Conservation (phyloP, 371 early-diverging fungal species). For the Mortierella sp. region DNA sequence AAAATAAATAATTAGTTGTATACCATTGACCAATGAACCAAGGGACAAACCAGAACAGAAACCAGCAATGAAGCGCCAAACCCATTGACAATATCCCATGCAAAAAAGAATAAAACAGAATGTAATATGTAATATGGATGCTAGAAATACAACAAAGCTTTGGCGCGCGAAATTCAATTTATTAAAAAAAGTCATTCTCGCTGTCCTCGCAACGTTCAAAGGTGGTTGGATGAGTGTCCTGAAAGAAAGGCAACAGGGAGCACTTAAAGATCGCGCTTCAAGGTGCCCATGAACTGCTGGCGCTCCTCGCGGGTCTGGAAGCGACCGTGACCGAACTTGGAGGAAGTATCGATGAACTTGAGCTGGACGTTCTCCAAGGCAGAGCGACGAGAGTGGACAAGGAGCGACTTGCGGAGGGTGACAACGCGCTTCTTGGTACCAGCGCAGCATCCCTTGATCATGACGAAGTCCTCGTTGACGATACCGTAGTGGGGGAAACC, state of each 20-base stretch:
- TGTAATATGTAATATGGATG: neutral
- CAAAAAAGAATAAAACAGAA: neutral
- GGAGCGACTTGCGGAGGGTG: constrained; percentile 98
- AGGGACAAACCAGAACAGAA: too few species aligned
- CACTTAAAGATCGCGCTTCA: constrained; percentile 85
- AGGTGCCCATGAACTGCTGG: constrained; percentile 95
- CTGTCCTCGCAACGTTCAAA: constrained; percentile 31
- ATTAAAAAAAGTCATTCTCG: constrained; percentile 19
- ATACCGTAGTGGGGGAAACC: constrained; percentile 99
- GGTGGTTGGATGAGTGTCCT: neutral
- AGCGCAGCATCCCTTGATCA: constrained; percentile 99
- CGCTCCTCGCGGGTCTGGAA: constrained; percentile 99
- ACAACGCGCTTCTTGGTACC: constrained; percentile 99
- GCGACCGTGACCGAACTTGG: constrained; percentile 99
- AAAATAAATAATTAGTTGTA: neutral
- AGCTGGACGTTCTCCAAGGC: constrained; percentile 97
- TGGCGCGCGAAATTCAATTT: constrained; percentile 13
- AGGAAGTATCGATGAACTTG: constrained; percentile 99
- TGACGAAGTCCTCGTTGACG: constrained; percentile 98
- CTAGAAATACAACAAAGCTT: constrained; percentile 11
- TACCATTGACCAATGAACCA: too few species aligned
- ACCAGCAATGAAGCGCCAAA: neutral
- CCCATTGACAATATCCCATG: too few species aligned
- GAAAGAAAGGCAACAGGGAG: constrained; percentile 16
- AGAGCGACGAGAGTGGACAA: constrained; percentile 94